Percentiles rank a stretch among this genome's conserved stretches.
Evolutionary conservation across 495 filamentous ascomycete species (phyloP).

Genomic region (Amorphotheca resinae): DNA sequence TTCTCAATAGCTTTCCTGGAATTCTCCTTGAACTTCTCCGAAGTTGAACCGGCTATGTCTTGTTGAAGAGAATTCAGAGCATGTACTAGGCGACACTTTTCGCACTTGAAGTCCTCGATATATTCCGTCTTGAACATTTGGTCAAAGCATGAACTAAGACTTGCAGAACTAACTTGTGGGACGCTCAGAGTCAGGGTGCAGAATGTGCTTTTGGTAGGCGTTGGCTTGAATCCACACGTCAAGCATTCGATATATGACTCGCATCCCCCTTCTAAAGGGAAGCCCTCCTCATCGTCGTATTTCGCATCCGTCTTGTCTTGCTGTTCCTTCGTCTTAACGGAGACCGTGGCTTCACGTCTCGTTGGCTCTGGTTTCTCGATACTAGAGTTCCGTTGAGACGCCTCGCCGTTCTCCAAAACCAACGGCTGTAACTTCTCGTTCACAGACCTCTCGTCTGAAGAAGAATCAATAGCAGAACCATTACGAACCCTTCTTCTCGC

Average conservation of each 20-base stretch:
- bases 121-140: constrained; percentile 87
- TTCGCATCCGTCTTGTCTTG: neutral
- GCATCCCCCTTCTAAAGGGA: constrained; percentile 74
- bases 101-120: constrained; percentile 94
- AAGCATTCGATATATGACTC: constrained; percentile 91
- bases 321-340: neutral
- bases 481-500: constrained; percentile 3
- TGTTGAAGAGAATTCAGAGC: constrained; percentile 40
- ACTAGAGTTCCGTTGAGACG: constrained; percentile 12
- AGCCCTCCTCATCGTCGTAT: constrained; percentile 50
- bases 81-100: constrained; percentile 78
- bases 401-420: constrained; percentile 10
- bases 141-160: constrained; percentile 63
- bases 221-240: constrained; percentile 79
- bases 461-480: neutral
- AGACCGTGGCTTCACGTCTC: neutral
- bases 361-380: constrained; percentile 9
- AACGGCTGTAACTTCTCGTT: constrained; percentile 9
- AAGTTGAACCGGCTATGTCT: constrained; percentile 34
- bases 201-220: constrained; percentile 69
- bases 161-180: constrained; percentile 48
- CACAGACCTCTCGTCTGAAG: constrained; percentile 10
- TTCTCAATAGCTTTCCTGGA: constrained; percentile 42
- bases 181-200: constrained; percentile 89
- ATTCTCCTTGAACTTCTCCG: constrained; percentile 28